A percentile compares a stretch with the other conserved stretches of the same genome.
phyloP scores from a whole-genome alignment of 768 basidiomycete species.

The Naganishia onofrii region DNA sequence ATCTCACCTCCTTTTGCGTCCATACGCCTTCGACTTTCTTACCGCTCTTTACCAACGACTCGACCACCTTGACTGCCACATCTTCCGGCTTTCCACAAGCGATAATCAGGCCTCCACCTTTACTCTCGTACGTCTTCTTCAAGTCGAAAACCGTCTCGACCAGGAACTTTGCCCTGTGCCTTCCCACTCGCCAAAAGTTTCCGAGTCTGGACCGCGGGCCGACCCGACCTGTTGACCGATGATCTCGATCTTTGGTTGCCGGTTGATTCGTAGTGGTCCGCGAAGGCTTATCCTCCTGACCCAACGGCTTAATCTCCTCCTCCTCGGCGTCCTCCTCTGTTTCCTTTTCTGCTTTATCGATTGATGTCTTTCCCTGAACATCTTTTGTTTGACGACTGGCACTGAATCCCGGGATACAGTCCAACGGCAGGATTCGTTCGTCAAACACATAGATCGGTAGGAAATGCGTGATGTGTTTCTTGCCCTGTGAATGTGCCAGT shows the following conservation, averaged over 20 bases:
- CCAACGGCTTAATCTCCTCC: conserved; percentile 24
- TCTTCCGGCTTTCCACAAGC: conserved; percentile 53
- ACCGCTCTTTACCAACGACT: conserved; percentile 40
- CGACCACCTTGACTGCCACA: conserved; percentile 47
- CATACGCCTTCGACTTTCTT: conserved; percentile 46
- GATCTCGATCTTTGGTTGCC: background rate
- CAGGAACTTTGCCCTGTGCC: conserved; percentile 49
- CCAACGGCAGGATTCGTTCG: conserved; percentile 53
- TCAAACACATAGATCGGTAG: conserved; percentile 56
- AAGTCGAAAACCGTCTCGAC: conserved; percentile 52
- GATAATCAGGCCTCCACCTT: conserved; percentile 51
- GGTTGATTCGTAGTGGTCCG: conserved; percentile 19
- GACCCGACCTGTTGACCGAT: conserved; percentile 7
- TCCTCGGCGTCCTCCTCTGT: conserved; percentile 32
- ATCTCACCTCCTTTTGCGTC: conserved; percentile 52
- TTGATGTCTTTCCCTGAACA: conserved; percentile 33
- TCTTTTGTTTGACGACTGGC: background rate
- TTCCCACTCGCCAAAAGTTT: conserved; percentile 40
- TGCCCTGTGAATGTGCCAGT: conserved; percentile 38
- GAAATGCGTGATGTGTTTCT: conserved; percentile 50
- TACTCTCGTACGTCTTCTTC: conserved; percentile 40
- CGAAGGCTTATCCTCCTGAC: conserved; percentile 18
- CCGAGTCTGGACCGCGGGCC: conserved; percentile 37
- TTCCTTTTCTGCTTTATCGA: conserved; percentile 39
- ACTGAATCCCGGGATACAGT: conserved; percentile 43